phyloP scores from a whole-genome alignment of 2,329 filamentous ascomycete species.

The Pseudogymnoascus verrucosus region DNA sequence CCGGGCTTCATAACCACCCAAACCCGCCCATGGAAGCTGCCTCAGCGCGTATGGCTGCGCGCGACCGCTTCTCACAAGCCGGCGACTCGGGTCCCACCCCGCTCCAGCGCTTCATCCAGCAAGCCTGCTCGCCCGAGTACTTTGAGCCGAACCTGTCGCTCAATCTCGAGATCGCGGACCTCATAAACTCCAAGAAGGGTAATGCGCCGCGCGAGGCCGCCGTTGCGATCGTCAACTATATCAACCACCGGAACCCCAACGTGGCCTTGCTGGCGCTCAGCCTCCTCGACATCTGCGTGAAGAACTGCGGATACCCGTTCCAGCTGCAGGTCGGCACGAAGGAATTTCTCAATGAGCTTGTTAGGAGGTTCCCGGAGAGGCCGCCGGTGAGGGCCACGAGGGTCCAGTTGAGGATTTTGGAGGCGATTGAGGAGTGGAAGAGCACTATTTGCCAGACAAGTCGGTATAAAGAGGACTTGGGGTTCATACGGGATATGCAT shows the following conservation, averaged over 20 bases:
- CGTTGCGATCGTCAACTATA: constrained; percentile 81
- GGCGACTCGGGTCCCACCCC: constrained; percentile 73
- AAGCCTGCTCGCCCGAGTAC: constrained; percentile 93
- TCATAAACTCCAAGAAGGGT: constrained; percentile 97
- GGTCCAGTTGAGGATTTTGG: constrained; percentile 86
- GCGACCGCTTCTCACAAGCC: constrained; percentile 85
- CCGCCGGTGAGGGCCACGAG: constrained; percentile 78
- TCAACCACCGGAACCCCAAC: constrained; percentile 96
- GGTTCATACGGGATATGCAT: constrained; percentile 97
- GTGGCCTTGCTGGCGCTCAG: constrained; percentile 83
- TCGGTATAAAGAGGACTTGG: constrained; percentile 92
- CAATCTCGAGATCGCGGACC: constrained; percentile 90
- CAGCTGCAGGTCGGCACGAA: constrained; percentile 98
- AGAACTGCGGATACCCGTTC: constrained; percentile 99
- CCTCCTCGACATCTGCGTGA: constrained; percentile 96
- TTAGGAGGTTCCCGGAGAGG: constrained; percentile 88
- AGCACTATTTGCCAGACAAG: constrained; percentile 97
- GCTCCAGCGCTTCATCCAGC: constrained; percentile 90
- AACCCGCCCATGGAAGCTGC: constrained; percentile 70
- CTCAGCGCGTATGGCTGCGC: constrained; percentile 87
- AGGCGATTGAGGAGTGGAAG: constrained; percentile 97
- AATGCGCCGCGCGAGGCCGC: constrained; percentile 91
- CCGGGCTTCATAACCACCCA: constrained; percentile 5
- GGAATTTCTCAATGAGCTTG: constrained; percentile 96
- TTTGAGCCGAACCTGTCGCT: constrained; percentile 96